Conservation (phyloP, 2,329 filamentous ascomycete species). For the Aschersonia sp. region DNA sequence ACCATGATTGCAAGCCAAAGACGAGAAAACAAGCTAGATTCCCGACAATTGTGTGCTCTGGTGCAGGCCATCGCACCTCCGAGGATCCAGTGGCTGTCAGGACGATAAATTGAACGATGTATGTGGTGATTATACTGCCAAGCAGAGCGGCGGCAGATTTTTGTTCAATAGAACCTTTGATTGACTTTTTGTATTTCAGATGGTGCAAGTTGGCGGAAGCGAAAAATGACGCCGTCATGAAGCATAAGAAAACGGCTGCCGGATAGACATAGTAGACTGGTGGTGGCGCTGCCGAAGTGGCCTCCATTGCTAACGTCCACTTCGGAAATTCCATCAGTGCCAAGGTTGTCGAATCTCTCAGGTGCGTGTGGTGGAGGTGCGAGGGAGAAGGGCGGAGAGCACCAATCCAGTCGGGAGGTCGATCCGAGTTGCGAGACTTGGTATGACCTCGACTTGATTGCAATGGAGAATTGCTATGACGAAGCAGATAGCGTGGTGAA, state of each 20-base stretch:
- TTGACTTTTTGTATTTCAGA: slow-evolving; percentile 10
- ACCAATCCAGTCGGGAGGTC: no score
- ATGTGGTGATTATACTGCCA: slow-evolving; percentile 27
- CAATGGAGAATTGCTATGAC: no score
- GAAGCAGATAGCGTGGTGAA: no score
- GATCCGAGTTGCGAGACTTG: no score
- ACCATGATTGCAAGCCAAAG: slow-evolving; percentile 46
- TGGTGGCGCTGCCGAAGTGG: slow-evolving; percentile 16
- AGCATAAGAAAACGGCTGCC: slow-evolving; percentile 40
- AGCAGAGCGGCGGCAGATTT: slow-evolving; percentile 25
- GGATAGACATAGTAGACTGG: slow-evolving; percentile 46
- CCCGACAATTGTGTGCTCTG: slow-evolving; percentile 38
- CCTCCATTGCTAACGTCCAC: slow-evolving; percentile 2
- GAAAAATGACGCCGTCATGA: slow-evolving; percentile 33
- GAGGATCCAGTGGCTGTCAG: slow-evolving; percentile 22
- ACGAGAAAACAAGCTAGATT: slow-evolving; percentile 46
- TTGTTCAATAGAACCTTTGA: slow-evolving; percentile 7
- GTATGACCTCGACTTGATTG: no score
- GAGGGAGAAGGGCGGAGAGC: background rate
- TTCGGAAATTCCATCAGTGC: no score
- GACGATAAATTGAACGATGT: slow-evolving; percentile 28
- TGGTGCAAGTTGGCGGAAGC: slow-evolving; percentile 40
- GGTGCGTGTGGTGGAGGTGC: background rate
- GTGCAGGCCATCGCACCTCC: slow-evolving; percentile 22
- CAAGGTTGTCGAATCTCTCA: no score